Percentiles rank a stretch among this genome's conserved stretches.
phyloP scores from a whole-genome alignment of 1,139 yeast genomes.

The Diutina catenulata region DNA sequence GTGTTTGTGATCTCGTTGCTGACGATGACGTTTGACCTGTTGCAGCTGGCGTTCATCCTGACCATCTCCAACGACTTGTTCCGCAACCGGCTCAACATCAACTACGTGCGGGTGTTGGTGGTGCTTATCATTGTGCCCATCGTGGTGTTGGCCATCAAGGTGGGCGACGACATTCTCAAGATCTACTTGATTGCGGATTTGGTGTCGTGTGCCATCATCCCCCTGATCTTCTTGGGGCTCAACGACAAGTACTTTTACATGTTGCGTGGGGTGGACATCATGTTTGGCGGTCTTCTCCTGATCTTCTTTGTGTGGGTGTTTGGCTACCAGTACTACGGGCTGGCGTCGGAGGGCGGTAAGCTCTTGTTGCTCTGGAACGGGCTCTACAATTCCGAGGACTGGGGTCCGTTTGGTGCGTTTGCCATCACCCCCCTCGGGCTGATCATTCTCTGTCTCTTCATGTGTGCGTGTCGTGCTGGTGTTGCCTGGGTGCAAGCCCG shows the following conservation, averaged over 20 bases:
- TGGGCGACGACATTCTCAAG: conserved; percentile 72
- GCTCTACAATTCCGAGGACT: conserved; percentile 61
- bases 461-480: not conserved
- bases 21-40: conserved; percentile 81
- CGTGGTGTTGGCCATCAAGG: conserved; percentile 69
- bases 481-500: not conserved
- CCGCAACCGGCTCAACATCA: conserved; percentile 60
- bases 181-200: conserved; percentile 86
- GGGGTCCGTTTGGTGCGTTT: conserved; percentile 95
- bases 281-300: conserved; percentile 78
- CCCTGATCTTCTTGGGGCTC: conserved; percentile 74
- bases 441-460: conserved; percentile 39
- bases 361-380: conserved; percentile 69
- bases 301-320: conserved; percentile 68
- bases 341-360: conserved; percentile 70
- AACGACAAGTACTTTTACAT: conserved; percentile 50
- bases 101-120: conserved; percentile 64
- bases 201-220: conserved; percentile 77
- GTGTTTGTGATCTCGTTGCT: conserved; percentile 65
- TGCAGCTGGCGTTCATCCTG: conserved; percentile 84
- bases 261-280: conserved; percentile 70
- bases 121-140: conserved; percentile 72
- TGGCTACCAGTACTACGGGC: conserved; percentile 67
- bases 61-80: conserved; percentile 82
- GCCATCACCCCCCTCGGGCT: conserved; percentile 86